A percentile compares a stretch with the other conserved stretches of the same genome.
phyloP scores from a whole-genome alignment of 2,329 filamentous ascomycete species.

The Falciphora oryzae region DNA sequence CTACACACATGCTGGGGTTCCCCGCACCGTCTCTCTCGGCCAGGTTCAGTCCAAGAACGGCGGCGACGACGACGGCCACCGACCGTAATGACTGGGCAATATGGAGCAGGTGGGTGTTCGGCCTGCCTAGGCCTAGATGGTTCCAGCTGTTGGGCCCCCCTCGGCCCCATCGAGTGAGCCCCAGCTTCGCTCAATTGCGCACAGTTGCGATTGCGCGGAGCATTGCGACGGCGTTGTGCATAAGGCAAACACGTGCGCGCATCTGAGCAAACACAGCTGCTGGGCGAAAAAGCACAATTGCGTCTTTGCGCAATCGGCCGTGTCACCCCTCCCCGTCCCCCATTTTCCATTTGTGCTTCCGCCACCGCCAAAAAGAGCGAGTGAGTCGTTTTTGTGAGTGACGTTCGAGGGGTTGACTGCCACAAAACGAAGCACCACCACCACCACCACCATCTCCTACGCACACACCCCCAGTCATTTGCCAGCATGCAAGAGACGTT shows the following conservation, averaged over 20 bases:
- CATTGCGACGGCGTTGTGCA: neutral
- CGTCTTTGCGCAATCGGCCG: neutral
- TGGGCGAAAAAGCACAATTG: neutral
- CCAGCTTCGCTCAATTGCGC: slow-evolving; percentile 1
- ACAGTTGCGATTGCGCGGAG: neutral
- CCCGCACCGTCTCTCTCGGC: neutral
- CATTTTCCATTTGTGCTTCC: neutral
- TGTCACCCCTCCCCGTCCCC: neutral
- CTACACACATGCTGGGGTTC: neutral
- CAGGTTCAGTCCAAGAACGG: no score
- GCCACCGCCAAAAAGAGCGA: neutral
- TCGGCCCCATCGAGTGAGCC: neutral
- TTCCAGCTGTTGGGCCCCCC: neutral
- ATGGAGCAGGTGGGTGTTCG: neutral
- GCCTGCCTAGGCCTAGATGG: neutral
- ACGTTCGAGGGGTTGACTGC: no score
- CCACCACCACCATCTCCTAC: neutral
- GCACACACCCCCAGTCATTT: neutral
- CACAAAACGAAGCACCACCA: neutral
- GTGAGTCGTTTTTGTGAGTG: no score
- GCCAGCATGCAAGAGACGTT: neutral
- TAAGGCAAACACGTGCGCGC: neutral
- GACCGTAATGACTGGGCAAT: neutral
- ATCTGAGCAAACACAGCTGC: no score
- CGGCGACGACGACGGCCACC: no score